Evolutionary conservation across 2,329 filamentous ascomycete genomes (phyloP), one percentile per base, ranked within the genome.

Genomic region (Arthrobotrys iridis): DNA sequence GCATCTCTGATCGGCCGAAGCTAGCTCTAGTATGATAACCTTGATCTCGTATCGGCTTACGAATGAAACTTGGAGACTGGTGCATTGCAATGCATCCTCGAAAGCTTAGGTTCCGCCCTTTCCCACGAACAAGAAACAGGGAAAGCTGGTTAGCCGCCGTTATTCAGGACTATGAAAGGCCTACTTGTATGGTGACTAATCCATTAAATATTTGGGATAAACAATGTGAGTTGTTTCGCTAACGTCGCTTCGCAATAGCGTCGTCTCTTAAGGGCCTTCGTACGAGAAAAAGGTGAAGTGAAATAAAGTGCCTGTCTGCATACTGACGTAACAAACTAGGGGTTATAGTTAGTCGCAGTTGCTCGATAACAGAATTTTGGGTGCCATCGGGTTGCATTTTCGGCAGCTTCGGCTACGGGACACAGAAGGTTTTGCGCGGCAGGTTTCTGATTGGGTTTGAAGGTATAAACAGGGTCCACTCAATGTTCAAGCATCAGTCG

Each of bases 161-260:
- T 40, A 18, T 22, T 55, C 50, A 55, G 30, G 18, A 15, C 48
- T 37, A 15, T 6, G 15, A 37, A 35, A 15, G 48, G n/a, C 50
- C 50, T 30, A 11, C 30, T 55, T 55, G 50, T 15, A 15, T 20
- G 24, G 62, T 73, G 59, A 73, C 59, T 73, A 73, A 73, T 66
- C 41, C 13, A 20, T 26, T 66, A 8, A 22, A 22, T 40, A 48
- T 35, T 7, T 41, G 35, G 45, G 41, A 50, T 59, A 50, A 33
- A 40, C 11, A n/a, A 10, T n/a, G 20, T 20, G n/a, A 40, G 20
- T 41, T 26, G 13, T 65, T 24, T 59, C 13, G 50, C 30, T 35
- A 40, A 35, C 18, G 30, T 48, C 18, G 67, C 50, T 73, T 73
- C 60, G 68, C 60, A 59, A 73, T 60, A 50, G 35, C 20, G 33